Evolutionary conservation across 306 rosid species (phyloP).

Genomic region (Abrus pulchellus): DNA sequence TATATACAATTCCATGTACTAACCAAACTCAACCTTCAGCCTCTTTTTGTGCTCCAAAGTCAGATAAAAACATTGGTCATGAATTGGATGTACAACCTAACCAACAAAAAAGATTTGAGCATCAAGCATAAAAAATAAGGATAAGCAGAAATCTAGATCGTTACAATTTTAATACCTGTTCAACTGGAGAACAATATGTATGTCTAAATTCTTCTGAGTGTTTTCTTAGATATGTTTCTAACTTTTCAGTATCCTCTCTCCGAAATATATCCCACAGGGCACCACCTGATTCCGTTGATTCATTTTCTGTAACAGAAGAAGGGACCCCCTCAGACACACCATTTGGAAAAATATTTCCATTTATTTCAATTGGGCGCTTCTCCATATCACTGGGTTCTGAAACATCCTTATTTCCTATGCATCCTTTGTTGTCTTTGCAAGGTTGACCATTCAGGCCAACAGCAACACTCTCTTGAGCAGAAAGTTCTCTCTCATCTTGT

Average conservation of each 20-base stretch:
- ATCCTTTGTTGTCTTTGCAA: slow-evolving; percentile 28
- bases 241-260: slow-evolving; percentile 75
- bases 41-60: slow-evolving; percentile 74
- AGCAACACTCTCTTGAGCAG: slow-evolving; percentile 25
- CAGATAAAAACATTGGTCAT: slow-evolving; percentile 83
- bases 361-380: slow-evolving; percentile 41
- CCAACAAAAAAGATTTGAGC: slow-evolving; percentile 32
- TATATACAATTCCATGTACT: slow-evolving; percentile 41
- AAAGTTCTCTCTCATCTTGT: slow-evolving; percentile 70
- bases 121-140: slow-evolving; percentile 28
- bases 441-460: slow-evolving; percentile 22
- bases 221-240: slow-evolving; percentile 70
- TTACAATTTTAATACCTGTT: slow-evolving; percentile 57
- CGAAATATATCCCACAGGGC: slow-evolving; percentile 92
- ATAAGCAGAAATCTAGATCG: slow-evolving; percentile 21
- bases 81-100: slow-evolving; percentile 85
- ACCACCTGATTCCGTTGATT: slow-evolving; percentile 55
- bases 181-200: slow-evolving; percentile 73
- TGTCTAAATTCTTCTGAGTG: slow-evolving; percentile 81
- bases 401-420: slow-evolving; percentile 37
- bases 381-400: slow-evolving; percentile 30
- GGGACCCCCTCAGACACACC: slow-evolving; percentile 40
- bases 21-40: slow-evolving; percentile 81
- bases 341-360: slow-evolving; percentile 36
- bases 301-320: slow-evolving; percentile 39